Conservation (phyloP, 305 asterid species). For the Galium porrigens region DNA sequence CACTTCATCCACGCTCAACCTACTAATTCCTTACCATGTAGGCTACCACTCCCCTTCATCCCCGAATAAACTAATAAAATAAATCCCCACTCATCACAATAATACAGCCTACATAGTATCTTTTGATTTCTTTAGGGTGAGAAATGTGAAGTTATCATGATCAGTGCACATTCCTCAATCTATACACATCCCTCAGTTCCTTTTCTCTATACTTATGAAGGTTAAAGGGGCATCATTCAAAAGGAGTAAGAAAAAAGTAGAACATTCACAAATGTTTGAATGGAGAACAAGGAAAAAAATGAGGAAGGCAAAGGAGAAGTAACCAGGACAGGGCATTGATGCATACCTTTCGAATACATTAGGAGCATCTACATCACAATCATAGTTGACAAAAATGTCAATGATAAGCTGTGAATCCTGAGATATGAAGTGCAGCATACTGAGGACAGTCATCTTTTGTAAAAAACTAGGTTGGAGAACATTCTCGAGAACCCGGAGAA, state of each 20-base stretch:
- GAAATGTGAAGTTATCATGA: background rate
- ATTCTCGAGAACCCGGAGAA: slow-evolving; percentile 94
- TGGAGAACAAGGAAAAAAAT: background rate
- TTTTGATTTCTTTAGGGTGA: background rate
- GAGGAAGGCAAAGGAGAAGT: background rate
- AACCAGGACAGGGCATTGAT: background rate
- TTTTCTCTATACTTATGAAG: background rate
- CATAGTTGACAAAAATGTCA: slow-evolving; percentile 86
- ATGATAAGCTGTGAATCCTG: slow-evolving; percentile 69
- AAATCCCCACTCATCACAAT: background rate
- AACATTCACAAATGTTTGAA: background rate
- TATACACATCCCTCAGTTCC: background rate
- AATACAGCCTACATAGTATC: background rate
- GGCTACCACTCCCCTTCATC: background rate
- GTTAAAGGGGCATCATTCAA: background rate
- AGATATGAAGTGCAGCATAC: slow-evolving; percentile 62
- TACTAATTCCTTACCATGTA: background rate
- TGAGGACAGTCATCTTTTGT: slow-evolving; percentile 90
- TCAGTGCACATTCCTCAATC: background rate
- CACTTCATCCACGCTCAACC: background rate
- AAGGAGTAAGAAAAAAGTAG: no score
- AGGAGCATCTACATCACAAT: slow-evolving; percentile 96
- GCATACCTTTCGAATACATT: slow-evolving; percentile 83
- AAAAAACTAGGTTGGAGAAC: slow-evolving; percentile 93
- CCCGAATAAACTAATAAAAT: background rate